Base-by-base conservation (phyloP, 108 stramenopile genomes). In the Cyclotella distinguenda region DNA sequence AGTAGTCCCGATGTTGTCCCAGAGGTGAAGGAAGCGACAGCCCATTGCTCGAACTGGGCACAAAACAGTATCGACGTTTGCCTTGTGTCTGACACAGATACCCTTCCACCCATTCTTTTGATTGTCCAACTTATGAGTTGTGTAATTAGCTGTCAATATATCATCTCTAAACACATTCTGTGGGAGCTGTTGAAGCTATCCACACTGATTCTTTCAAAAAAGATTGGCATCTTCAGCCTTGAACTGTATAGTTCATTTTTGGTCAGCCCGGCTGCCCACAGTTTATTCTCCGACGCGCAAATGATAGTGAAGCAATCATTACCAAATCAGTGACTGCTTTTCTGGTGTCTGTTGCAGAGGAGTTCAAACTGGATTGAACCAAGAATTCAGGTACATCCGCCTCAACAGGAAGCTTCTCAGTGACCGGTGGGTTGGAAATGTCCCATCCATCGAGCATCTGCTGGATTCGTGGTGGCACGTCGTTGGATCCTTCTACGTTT, bases 61-160 rank as follows among this genome's bases (percentile, higher is more conserved):
- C 6, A 6, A 12, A 0, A 34, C 0, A 4, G 7, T 31, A 19
- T 62, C 46, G 8, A 45, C 61, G 15, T 47, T 62, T 16, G 27
- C 19, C 11, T 62, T 23, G 8, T 48, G 45, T 12, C 28, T 22
- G 5, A 62, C 19, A 26, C 45, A 48, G 8, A 62, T 40, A 8
- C 40, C 58, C 27, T 59, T 59, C 58, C 58, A 59, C 5, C 58
- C 40, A 28, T 40, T 59, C 40, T 59, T 59, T 13, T 59, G 58
- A 26, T 59, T 59, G 26, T 59, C 42, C 10, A 59, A 13, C 42
- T 43, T 59, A 0, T 42, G 25, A n/a, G 58, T 59, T 1, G 40
- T 40, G 0, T 26, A 21, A 7, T 59, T 25, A 6, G 40, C 40
- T 2, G 40, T 27, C 42, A 59, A 13, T 19, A 59, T 27, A 10